These are phyloP conservation scores for Penicillium sp. DNA, from an alignment of 2,329 filamentous ascomycete species.

Conservation along the genomic window DNA sequence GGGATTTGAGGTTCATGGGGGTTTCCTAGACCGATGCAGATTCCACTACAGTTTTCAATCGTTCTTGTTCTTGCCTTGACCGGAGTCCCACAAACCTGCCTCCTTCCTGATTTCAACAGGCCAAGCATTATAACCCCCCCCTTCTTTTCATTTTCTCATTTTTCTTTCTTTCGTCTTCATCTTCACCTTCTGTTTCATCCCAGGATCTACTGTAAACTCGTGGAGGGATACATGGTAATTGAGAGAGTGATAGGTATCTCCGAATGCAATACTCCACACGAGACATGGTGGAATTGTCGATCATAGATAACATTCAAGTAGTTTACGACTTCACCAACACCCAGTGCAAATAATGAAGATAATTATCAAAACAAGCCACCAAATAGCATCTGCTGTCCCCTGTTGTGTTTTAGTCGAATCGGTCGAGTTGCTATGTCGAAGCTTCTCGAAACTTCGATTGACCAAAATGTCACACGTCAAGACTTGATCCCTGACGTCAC, in stretches of 20 bases:
- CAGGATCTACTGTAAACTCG: not conserved
- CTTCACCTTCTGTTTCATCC: not conserved
- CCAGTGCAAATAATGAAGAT: not conserved
- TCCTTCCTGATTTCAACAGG: not conserved
- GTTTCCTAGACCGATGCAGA: not conserved
- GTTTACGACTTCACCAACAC: no score
- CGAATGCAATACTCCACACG: no score
- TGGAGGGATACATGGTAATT: not conserved
- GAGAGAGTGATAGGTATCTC: not conserved
- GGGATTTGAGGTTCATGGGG: constrained; percentile 17
- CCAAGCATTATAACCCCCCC: not conserved
- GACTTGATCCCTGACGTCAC: constrained; percentile 24
- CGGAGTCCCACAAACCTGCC: not conserved
- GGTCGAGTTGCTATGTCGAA: constrained; percentile 21
- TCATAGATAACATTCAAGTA: not conserved
- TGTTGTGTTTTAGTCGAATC: not conserved
- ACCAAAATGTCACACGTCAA: constrained; percentile 27
- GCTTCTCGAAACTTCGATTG: constrained; percentile 39
- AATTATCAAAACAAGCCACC: not conserved
- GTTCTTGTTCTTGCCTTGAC: not conserved
- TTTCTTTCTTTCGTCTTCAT: not conserved
- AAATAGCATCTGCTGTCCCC: not conserved
- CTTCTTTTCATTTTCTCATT: not conserved
- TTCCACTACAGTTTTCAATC: not conserved
- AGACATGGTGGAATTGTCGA: not conserved